These are phyloP conservation scores for Solidago caesia DNA, from an alignment of 129 eudicot species.

Conservation along the genomic window DNA sequence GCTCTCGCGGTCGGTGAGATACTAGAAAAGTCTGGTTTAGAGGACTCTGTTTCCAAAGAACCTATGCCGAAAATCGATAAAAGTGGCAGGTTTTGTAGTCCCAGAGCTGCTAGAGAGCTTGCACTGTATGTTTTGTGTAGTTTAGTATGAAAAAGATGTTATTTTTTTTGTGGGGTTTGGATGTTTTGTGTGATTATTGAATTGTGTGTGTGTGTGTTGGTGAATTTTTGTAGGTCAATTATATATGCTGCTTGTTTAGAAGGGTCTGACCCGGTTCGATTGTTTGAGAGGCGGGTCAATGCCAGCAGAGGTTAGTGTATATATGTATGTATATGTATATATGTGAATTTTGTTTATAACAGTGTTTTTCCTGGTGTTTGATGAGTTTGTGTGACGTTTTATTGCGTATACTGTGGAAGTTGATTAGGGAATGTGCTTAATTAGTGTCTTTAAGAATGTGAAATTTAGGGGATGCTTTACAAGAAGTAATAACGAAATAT, in stretches of 20 bases:
- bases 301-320: slow-evolving; percentile 58
- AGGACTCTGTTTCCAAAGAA: slow-evolving; percentile 28
- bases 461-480: neutral
- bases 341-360: neutral
- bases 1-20: slow-evolving; percentile 37
- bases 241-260: slow-evolving; percentile 90
- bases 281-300: slow-evolving; percentile 80
- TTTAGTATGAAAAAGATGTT: neutral
- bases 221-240: slow-evolving; percentile 52
- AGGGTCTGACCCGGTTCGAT: slow-evolving; percentile 84
- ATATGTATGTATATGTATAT: neutral
- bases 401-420: no score
- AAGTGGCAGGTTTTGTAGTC: slow-evolving; percentile 93
- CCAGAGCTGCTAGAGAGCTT: slow-evolving; percentile 98
- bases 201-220: neutral
- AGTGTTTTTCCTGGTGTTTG: neutral
- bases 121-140: slow-evolving; percentile 38
- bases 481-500: neutral
- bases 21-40: slow-evolving; percentile 33
- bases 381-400: no score
- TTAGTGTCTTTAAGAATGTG: neutral
- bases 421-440: no score
- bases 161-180: neutral
- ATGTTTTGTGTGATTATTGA: slow-evolving; percentile 5
- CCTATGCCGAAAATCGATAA: slow-evolving; percentile 73